phyloP scores from a whole-genome alignment of 2,329 filamentous ascomycete species.

The Venturia pyrina region DNA sequence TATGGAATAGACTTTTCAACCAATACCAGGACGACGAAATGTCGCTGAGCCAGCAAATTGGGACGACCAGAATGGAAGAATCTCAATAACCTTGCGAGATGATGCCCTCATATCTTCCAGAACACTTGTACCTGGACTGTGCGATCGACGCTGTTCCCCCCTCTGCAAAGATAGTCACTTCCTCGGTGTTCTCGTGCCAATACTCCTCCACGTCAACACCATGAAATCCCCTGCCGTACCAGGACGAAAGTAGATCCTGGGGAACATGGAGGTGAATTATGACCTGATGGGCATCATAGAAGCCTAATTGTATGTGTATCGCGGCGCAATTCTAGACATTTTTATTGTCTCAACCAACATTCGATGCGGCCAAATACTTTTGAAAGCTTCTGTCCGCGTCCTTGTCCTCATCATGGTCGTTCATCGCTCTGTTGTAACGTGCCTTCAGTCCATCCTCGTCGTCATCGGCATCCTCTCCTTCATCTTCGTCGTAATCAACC shows the following conservation, averaged over 20 bases:
- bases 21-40: neutral
- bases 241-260: neutral
- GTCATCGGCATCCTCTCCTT: constrained; percentile 48
- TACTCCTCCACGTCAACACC: neutral
- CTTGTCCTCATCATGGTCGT: constrained; percentile 26
- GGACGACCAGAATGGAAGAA: neutral
- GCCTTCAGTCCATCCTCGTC: constrained; percentile 54
- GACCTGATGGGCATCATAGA: neutral
- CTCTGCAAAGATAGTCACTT: neutral
- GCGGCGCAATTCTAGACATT: neutral
- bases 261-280: neutral
- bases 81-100: neutral
- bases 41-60: neutral
- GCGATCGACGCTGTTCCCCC: neutral
- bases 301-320: neutral
- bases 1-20: neutral
- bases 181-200: neutral
- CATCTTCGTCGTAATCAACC: constrained; percentile 37
- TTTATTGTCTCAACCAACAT: neutral
- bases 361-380: constrained; percentile 9
- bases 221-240: neutral
- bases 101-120: neutral
- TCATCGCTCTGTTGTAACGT: constrained; percentile 67
- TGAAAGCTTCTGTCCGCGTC: constrained; percentile 9
- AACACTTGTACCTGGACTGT: neutral